Evolutionary conservation across 352 stramenopile species (phyloP).

Genomic region (Globisporangium iwayamae): DNA sequence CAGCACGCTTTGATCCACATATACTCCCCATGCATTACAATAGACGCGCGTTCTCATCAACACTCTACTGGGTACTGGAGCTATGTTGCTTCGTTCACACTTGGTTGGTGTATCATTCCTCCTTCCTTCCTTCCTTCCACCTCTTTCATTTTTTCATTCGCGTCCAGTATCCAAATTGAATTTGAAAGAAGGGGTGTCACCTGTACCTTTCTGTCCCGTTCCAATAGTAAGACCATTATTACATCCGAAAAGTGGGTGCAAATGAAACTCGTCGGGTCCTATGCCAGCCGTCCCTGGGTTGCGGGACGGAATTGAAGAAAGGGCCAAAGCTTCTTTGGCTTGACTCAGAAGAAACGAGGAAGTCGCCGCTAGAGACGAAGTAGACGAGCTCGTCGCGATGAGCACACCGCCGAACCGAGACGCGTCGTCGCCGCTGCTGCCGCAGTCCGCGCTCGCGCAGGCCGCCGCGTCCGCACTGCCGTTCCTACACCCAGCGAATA

Average conservation of each 20-base stretch:
- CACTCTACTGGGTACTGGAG: neutral
- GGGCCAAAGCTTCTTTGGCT: neutral
- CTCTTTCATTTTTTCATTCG: neutral
- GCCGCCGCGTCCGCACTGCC: constrained; percentile 42
- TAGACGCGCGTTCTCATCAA: constrained; percentile 1
- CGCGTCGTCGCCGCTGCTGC: constrained; percentile 42
- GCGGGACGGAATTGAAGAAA: constrained; percentile 8
- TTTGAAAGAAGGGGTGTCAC: neutral
- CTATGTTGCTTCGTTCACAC: neutral
- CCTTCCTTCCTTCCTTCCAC: neutral
- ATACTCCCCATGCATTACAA: neutral
- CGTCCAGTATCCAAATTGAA: neutral
- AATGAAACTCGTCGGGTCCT: neutral
- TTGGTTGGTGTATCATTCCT: constrained; percentile 1
- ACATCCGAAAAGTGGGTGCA: neutral
- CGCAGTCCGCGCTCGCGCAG: constrained; percentile 55
- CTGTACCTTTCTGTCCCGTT: neutral
- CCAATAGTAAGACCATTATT: neutral
- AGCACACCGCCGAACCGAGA: constrained; percentile 12
- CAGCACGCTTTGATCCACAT: constrained; percentile 15
- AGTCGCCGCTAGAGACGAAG: neutral
- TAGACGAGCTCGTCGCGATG: neutral
- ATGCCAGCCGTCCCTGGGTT: constrained; percentile 8
- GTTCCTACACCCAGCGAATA: constrained; percentile 28
- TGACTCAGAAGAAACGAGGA: constrained; percentile 5